phyloP scores from a whole-genome alignment of 352 stramenopile species.

The Globisporangium radiosum region DNA sequence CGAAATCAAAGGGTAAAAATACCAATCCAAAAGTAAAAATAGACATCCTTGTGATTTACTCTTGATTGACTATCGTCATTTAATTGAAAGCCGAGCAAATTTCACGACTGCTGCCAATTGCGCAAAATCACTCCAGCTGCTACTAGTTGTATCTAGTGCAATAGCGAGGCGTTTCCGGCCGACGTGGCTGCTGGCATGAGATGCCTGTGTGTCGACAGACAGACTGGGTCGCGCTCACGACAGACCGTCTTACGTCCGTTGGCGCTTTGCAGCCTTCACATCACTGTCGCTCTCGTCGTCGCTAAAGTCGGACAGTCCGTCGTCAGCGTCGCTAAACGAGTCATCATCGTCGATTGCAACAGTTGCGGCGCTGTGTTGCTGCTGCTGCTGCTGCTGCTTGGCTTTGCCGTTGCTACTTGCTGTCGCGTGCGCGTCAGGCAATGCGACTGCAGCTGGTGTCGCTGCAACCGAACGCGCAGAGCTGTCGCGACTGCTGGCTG shows the following conservation, averaged over 20 bases:
- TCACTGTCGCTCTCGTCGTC: slow-evolving; percentile 5
- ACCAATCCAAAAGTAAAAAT: no score
- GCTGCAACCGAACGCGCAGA: not conserved
- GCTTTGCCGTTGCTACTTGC: not conserved
- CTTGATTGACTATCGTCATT: no score
- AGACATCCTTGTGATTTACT: no score
- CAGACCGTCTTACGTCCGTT: not conserved
- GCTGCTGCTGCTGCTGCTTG: not conserved
- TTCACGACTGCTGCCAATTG: no score
- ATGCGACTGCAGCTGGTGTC: not conserved
- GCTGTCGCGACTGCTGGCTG: not conserved
- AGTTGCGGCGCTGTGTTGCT: not conserved
- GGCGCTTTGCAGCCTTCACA: slow-evolving; percentile 2
- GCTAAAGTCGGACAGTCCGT: slow-evolving; percentile 14
- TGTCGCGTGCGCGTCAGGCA: not conserved
- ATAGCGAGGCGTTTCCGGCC: no score
- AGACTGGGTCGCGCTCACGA: no score
- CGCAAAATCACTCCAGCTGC: no score
- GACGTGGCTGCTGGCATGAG: no score
- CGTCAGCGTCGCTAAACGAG: not conserved
- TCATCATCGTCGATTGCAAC: not conserved
- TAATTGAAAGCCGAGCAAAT: no score
- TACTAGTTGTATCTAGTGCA: no score
- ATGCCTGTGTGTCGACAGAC: no score
- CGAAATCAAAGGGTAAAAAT: no score